These are phyloP conservation scores for Pseudonitzschia pungens DNA, from an alignment of 108 stramenopile species.

Conservation along the genomic window DNA sequence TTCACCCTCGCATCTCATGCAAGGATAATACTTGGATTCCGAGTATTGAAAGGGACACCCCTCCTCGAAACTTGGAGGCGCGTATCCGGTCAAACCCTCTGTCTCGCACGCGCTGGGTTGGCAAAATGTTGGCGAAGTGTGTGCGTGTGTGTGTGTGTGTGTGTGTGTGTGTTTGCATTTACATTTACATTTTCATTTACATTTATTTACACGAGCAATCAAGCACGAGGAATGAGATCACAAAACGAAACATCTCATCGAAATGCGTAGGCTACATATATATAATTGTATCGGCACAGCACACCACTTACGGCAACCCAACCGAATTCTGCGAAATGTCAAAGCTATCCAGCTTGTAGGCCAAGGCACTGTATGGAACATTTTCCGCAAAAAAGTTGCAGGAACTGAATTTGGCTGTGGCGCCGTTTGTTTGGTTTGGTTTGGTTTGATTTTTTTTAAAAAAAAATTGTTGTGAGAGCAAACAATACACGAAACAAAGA, in stretches of 20 bases:
- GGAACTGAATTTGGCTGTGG: neutral
- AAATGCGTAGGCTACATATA: too few relatives aligned
- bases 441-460: too few relatives aligned
- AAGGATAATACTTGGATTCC: conserved; percentile 9
- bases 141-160: too few relatives aligned
- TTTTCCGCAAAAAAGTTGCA: conserved; percentile 8
- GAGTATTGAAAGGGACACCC: conserved; percentile 19
- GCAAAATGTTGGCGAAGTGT: neutral
- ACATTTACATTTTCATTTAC: too few relatives aligned
- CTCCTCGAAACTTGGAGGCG: neutral
- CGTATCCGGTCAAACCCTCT: neutral
- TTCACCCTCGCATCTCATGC: conserved; percentile 12
- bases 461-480: too few relatives aligned
- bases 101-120: neutral
- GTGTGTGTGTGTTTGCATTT: too few relatives aligned
- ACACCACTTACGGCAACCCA: conserved; percentile 26
- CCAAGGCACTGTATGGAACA: neutral
- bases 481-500: too few relatives aligned
- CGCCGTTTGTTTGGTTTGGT: neutral
- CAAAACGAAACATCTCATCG: too few relatives aligned
- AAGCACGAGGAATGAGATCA: too few relatives aligned
- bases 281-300: too few relatives aligned
- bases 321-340: conserved; percentile 44
- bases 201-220: too few relatives aligned
- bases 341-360: conserved; percentile 21